phyloP scores from a whole-genome alignment of 768 basidiomycete species.

The Tulasnella sp. region DNA sequence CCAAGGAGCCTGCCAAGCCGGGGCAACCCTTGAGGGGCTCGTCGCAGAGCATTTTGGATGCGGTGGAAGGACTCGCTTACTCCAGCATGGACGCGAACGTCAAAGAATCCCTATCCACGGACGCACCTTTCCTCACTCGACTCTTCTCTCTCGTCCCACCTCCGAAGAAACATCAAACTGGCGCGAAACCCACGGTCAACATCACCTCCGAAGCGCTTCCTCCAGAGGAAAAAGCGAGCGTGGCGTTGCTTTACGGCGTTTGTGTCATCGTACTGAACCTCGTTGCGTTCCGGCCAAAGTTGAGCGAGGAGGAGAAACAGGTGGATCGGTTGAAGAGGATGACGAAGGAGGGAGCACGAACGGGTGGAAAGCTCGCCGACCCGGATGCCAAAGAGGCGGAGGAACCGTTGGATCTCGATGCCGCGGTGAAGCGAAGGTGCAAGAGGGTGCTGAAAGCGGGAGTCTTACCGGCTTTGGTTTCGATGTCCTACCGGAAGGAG shows the following conservation, averaged over 20 bases:
- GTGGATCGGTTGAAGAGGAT: slow-evolving; percentile 77
- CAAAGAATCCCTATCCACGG: slow-evolving; percentile 57
- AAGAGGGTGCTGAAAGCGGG: slow-evolving; percentile 63
- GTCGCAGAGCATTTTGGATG: slow-evolving; percentile 57
- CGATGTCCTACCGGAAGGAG: slow-evolving; percentile 57
- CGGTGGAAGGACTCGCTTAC: slow-evolving; percentile 85
- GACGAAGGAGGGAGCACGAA: slow-evolving; percentile 49
- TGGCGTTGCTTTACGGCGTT: slow-evolving; percentile 72
- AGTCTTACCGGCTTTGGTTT: slow-evolving; percentile 63
- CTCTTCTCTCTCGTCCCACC: slow-evolving; percentile 64
- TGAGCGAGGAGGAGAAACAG: slow-evolving; percentile 82
- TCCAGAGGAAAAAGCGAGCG: slow-evolving; percentile 37
- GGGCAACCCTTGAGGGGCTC: slow-evolving; percentile 22
- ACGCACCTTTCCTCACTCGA: slow-evolving; percentile 57
- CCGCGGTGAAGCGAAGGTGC: slow-evolving; percentile 60
- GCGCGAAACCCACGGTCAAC: slow-evolving; percentile 34
- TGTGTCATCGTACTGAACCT: slow-evolving; percentile 76
- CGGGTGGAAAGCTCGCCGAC: slow-evolving; percentile 22
- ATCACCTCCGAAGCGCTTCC: slow-evolving; percentile 22
- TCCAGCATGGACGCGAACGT: slow-evolving; percentile 43
- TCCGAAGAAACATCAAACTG: slow-evolving; percentile 44
- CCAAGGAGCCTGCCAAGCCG: neutral
- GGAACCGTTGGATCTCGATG: slow-evolving; percentile 44
- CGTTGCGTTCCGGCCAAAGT: slow-evolving; percentile 65
- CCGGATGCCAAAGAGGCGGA: neutral